Base-by-base conservation (phyloP, 2,329 filamentous ascomycete genomes). In the Drechslerella coelobrocha region DNA sequence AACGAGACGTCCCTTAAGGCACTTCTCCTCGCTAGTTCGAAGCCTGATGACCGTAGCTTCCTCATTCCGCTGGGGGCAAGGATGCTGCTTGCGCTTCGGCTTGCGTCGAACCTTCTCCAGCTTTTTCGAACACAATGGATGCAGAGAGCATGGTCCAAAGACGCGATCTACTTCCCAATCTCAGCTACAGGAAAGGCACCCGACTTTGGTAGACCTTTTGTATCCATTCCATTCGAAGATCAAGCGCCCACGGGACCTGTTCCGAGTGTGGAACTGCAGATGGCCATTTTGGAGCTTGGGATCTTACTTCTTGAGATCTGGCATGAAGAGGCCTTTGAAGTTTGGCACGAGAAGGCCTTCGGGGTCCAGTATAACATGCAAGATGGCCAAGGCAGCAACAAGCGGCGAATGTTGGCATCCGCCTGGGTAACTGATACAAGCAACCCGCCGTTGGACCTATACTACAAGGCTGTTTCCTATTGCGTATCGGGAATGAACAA, bases 301-400 rank as follows among this genome's bases (percentile, higher is more conserved):
- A 76, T 76, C 12, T 47, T 76, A 4, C 61, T 76, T 9, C 59
- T 76, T 3, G 75, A 76, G 47, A 73, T 76, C 37, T 76, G 75
- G 74, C 69, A 77, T 26, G 63, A 72, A 21, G 55, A 56, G 47
- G 68, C 71, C 1, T 61, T 75, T 8, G 73, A 75, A 51, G 50
- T n/a, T 8, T 29, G 59, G 34, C 17, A n/a, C 26, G 68, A 73
- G 21, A 59, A 53, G 47, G 68, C 71, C 0, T 59, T 75, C 6
- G 73, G 75, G 51, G 51, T 21, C 14, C 27, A 65, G n/a, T n/a
- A n/a, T n/a, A n/a, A n/a, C n/a, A 55, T 63, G 63, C n/a, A 27
- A 59, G 24, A n/a, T 50, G 4, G 41, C 50, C 7, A 41, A 31
- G 8, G 54, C 37, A 7, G 14, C 19, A n/a, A 60, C 10, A 51